Base-by-base conservation (phyloP, 345 rosid genomes). In the Arabis alpina region DNA sequence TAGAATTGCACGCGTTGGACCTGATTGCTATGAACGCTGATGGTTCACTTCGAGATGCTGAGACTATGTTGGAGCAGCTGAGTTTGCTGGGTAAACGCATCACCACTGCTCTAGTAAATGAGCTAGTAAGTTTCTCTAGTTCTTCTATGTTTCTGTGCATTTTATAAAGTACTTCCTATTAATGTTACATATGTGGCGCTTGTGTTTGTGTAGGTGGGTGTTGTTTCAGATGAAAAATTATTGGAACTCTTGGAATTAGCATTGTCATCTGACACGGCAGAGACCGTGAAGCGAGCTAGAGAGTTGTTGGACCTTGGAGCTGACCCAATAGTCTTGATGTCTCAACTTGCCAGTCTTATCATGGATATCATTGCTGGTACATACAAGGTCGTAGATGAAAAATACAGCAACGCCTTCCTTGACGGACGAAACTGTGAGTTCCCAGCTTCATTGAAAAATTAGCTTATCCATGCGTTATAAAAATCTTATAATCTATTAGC, bases 311-410 rank as follows among this genome's bases (percentile, higher is more conserved):
- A 94, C 69, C 89, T 93, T 6, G 99, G 99, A 52, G 87, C 91
- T 75, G 97, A 91, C 78, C 97, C 99, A 50, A 79, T 91, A 80
- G 84, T 86, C 65, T 80, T 94, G 84, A 91, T 94, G 97, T 94
- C 97, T 82, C 99, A 94, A 78, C 77, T 94, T 66, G 99, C 97
- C 39, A 88, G 93, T 77, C 96, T 94, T 67, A 94, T 94, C 39
- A 94, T 91, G 97, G 97, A 94, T 75, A 82, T 94, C 70, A 94
- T 94, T 73, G 91, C 97, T 69, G 99, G 99, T 71, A 86, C 96
- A 43, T 82, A 85, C 87, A 84, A 71, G 65, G 71, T 69, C 25
- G 80, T 75, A 27, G 82, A 78, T 72, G 79, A 83, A 59, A 85
- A 83, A 68, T 71, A 76, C 75, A 77, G 78, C 36, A 63, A 83